A percentile compares a stretch with the other conserved stretches of the same genome.
These are phyloP conservation scores for Hebeloma cylindrosporum DNA, from an alignment of 768 basidiomycete genomes.

Conservation along the genomic window DNA sequence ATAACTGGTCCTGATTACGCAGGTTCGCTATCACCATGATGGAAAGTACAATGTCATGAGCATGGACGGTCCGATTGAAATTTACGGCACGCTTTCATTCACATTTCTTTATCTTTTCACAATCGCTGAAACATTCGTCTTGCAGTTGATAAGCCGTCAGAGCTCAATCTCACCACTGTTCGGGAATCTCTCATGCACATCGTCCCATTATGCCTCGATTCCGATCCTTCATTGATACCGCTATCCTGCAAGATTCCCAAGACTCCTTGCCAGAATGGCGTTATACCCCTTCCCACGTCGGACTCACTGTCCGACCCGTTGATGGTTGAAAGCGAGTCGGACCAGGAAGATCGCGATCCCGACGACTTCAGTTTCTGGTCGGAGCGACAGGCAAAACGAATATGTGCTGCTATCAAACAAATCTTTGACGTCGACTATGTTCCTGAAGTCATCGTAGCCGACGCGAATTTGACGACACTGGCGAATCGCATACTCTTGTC, in stretches of 20 bases:
- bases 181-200: conserved; percentile 68
- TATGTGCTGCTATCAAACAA: conserved; percentile 74
- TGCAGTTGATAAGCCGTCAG: conserved; percentile 67
- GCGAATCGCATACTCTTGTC: conserved; percentile 83
- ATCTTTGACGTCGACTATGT: conserved; percentile 88
- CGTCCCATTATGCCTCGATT: conserved; percentile 85
- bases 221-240: conserved; percentile 80
- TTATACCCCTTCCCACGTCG: conserved; percentile 13
- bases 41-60: conserved; percentile 97
- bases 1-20: conserved; percentile 5
- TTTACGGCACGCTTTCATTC: conserved; percentile 70
- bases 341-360: conserved; percentile 57
- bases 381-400: conserved; percentile 85
- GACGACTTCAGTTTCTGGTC: conserved; percentile 98
- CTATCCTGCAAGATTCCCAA: conserved; percentile 48
- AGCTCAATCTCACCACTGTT: conserved; percentile 64
- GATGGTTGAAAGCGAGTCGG: conserved; percentile 23
- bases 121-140: conserved; percentile 6
- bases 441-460: conserved; percentile 87
- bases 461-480: conserved; percentile 87
- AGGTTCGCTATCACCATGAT: conserved; percentile 93
- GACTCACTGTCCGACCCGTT: conserved; percentile 11
- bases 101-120: conserved; percentile 2
- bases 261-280: conserved; percentile 3
- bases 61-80: conserved; percentile 80